phyloP scores from a whole-genome alignment of 345 rosid genomes.

The Pugionium cornutum region DNA sequence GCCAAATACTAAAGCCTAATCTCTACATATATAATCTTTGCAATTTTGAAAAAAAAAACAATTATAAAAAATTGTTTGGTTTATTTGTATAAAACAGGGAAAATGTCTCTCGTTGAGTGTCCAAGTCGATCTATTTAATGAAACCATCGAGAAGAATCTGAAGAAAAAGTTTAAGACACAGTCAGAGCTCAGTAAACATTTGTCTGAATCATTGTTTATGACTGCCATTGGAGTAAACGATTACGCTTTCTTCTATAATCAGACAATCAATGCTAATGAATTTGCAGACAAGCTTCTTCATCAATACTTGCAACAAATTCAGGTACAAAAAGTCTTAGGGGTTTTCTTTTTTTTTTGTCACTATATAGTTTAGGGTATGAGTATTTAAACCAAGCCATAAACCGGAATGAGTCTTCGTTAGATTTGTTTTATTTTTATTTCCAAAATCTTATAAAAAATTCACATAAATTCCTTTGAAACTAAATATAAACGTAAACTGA shows the following conservation, averaged over 20 bases:
- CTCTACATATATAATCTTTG: background rate
- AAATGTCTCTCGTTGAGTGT: slow-evolving; percentile 32
- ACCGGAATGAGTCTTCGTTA: background rate
- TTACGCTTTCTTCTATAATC: slow-evolving; percentile 13
- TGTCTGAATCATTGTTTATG: slow-evolving; percentile 36
- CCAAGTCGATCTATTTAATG: slow-evolving; percentile 30
- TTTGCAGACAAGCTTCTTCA: slow-evolving; percentile 33
- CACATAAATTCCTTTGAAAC: too few species aligned
- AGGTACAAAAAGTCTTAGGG: slow-evolving; percentile 12
- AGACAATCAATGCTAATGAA: background rate
- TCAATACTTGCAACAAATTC: slow-evolving; percentile 22
- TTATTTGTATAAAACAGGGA: slow-evolving; percentile 13
- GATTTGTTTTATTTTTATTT: too few species aligned
- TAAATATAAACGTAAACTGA: too few species aligned
- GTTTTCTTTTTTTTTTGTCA: too few species aligned
- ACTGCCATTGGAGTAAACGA: slow-evolving; percentile 35
- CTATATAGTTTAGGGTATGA: too few species aligned
- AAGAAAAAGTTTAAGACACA: slow-evolving; percentile 16
- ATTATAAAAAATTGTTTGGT: too few species aligned
- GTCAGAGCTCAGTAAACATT: slow-evolving; percentile 22
- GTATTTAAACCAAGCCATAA: background rate
- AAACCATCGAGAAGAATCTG: slow-evolving; percentile 25
- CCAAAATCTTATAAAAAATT: too few species aligned
- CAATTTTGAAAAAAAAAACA: background rate
- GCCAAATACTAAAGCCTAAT: too few species aligned